A percentile compares a stretch with the other conserved stretches of the same genome.
Evolutionary conservation across 805 yeast species (phyloP).

Genomic region (Kuraishia borneana): DNA sequence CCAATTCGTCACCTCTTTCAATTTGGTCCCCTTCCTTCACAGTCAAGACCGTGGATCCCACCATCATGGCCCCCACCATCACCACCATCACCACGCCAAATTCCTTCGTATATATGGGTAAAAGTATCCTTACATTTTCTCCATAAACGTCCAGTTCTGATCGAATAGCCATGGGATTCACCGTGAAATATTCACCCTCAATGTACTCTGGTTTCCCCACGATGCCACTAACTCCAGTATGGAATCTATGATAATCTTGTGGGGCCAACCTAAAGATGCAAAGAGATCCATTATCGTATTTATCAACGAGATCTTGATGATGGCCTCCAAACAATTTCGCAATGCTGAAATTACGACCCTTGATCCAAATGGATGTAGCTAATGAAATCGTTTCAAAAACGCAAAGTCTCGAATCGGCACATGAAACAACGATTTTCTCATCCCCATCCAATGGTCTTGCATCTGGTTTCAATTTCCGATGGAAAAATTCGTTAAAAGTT

Average conservation of each 20-base stretch:
- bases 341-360: constrained; percentile 68
- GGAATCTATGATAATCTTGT: constrained; percentile 94
- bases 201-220: constrained; percentile 58
- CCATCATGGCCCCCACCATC: constrained; percentile 98
- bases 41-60: constrained; percentile 76
- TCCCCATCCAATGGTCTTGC: constrained; percentile 63
- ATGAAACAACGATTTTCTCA: constrained; percentile 46
- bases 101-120: constrained; percentile 64
- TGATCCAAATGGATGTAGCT: constrained; percentile 82
- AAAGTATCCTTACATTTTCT: constrained; percentile 71
- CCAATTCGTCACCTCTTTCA: constrained; percentile 70
- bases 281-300: constrained; percentile 45
- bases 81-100: constrained; percentile 73
- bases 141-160: constrained; percentile 86
- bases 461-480: constrained; percentile 60
- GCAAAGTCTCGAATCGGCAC: constrained; percentile 84
- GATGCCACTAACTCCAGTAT: constrained; percentile 71
- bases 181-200: constrained; percentile 90
- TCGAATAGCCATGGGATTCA: constrained; percentile 94
- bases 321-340: constrained; percentile 43
- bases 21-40: constrained; percentile 49
- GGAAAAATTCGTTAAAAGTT: constrained; percentile 86
- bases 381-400: constrained; percentile 45
- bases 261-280: constrained; percentile 89
- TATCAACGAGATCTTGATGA: constrained; percentile 17